Conservation (phyloP, 768 basidiomycete genomes). For the Daedalea quercina region DNA sequence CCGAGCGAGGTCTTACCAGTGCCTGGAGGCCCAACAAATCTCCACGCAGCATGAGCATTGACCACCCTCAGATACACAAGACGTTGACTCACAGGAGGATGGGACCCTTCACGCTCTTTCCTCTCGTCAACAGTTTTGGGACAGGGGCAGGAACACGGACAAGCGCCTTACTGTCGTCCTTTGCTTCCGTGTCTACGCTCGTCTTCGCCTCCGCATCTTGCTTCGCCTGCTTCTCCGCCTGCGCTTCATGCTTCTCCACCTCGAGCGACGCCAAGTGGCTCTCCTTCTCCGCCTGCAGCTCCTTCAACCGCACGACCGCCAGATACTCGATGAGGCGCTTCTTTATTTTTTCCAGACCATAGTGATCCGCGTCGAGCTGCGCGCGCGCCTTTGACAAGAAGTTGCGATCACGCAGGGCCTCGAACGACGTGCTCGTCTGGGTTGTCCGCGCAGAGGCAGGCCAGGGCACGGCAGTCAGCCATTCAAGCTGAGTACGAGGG, state of each 20-base stretch:
- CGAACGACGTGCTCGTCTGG: conserved; percentile 19
- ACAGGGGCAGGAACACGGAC: conserved; percentile 3
- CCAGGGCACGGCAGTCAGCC: conserved; percentile 87
- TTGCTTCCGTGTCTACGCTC: neutral
- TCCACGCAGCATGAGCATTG: conserved; percentile 14
- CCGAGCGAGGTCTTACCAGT: conserved; percentile 91
- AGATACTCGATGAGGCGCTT: conserved; percentile 87
- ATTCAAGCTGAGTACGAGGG: conserved; percentile 61
- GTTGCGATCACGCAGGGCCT: conserved; percentile 39
- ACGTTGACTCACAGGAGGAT: conserved; percentile 48
- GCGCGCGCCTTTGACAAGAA: conserved; percentile 67
- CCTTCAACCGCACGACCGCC: conserved; percentile 67
- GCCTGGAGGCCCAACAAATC: conserved; percentile 88
- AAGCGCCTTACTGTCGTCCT: conserved; percentile 7
- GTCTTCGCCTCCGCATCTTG: neutral
- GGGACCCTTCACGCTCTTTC: conserved; percentile 57
- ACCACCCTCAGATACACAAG: neutral
- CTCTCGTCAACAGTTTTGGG: neutral
- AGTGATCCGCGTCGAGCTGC: conserved; percentile 88
- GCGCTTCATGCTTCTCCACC: neutral
- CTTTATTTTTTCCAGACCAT: conserved; percentile 89
- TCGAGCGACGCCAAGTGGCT: conserved; percentile 6
- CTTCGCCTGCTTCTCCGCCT: neutral
- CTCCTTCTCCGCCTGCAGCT: conserved; percentile 24
- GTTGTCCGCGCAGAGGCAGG: conserved; percentile 24